phyloP scores from a whole-genome alignment of 176 grass and related monocot species.

The Ananas comosus region DNA sequence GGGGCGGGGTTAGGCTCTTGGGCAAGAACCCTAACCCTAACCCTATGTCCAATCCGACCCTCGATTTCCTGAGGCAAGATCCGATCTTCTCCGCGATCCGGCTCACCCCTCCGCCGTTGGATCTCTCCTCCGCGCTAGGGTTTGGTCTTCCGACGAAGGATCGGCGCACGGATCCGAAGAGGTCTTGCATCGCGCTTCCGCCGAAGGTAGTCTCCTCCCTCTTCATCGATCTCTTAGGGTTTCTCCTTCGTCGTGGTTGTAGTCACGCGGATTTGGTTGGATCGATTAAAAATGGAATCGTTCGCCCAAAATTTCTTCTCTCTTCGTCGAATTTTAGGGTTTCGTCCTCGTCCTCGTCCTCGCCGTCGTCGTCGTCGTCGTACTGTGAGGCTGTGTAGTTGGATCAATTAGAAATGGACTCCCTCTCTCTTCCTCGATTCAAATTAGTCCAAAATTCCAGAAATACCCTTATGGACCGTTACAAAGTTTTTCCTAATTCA shows the following conservation, averaged over 20 bases:
- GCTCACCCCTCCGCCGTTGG: conserved; percentile 21
- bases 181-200: conserved; percentile 50
- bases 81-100: conserved; percentile 47
- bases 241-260: conserved; percentile 2
- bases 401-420: conserved; percentile 28
- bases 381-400: neutral
- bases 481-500: conserved; percentile 1
- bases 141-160: conserved; percentile 62
- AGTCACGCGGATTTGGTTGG: neutral
- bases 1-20: conserved; percentile 52
- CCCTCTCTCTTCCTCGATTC: conserved; percentile 38
- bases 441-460: conserved; percentile 31
- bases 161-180: conserved; percentile 84
- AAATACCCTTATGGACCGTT: conserved; percentile 64
- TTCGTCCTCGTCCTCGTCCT: too few relatives aligned
- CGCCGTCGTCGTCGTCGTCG: neutral
- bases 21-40: conserved; percentile 52
- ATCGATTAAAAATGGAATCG: conserved; percentile 27
- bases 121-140: conserved; percentile 18
- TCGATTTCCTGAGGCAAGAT: conserved; percentile 23
- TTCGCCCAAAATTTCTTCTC: neutral
- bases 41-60: neutral
- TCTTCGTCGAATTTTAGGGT: neutral
- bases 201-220: conserved; percentile 29
- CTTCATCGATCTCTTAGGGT: conserved; percentile 34